These are phyloP conservation scores for Cordyceps cateniannulata DNA, from an alignment of 2,329 filamentous ascomycete species.

Conservation along the genomic window DNA sequence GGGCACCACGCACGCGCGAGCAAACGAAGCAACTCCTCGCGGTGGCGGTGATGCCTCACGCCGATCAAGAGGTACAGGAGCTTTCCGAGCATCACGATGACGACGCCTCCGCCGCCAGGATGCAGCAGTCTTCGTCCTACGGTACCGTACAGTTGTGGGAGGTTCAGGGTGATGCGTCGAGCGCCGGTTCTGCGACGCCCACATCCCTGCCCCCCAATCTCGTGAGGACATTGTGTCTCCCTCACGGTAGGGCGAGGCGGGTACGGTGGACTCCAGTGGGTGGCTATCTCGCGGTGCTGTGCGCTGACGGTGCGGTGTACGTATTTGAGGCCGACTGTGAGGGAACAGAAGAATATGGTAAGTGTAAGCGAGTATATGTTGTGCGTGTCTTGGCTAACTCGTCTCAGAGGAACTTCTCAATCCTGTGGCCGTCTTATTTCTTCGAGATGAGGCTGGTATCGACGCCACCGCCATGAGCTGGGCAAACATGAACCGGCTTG, in stretches of 20 bases:
- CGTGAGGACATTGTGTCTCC: constrained; percentile 39
- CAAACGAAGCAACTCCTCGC: constrained; percentile 41
- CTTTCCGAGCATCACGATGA: constrained; percentile 21
- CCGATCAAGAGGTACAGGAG: constrained; percentile 40
- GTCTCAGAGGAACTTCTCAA: constrained; percentile 37
- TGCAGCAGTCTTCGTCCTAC: constrained; percentile 32
- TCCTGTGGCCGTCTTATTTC: constrained; percentile 37
- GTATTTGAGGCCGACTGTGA: constrained; percentile 36
- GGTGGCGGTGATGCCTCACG: constrained; percentile 43
- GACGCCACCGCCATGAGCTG: constrained; percentile 48
- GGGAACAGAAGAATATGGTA: constrained; percentile 34
- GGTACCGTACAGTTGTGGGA: constrained; percentile 49
- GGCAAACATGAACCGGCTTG: constrained; percentile 49
- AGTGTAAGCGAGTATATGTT: constrained; percentile 15
- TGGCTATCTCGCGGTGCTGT: constrained; percentile 43
- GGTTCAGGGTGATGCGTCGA: constrained; percentile 28
- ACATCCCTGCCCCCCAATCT: constrained; percentile 32
- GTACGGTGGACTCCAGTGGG: constrained; percentile 48
- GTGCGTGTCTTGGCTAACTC: constrained; percentile 19
- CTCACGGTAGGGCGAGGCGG: constrained; percentile 43
- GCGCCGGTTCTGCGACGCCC: constrained; percentile 24
- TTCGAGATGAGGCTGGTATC: constrained; percentile 40
- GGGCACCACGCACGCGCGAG: constrained; percentile 36
- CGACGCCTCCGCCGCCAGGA: constrained; percentile 25
- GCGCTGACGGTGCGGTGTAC: constrained; percentile 43